Conservation (phyloP, 164 flowering plant genomes). For the Liriodendron chinense region DNA sequence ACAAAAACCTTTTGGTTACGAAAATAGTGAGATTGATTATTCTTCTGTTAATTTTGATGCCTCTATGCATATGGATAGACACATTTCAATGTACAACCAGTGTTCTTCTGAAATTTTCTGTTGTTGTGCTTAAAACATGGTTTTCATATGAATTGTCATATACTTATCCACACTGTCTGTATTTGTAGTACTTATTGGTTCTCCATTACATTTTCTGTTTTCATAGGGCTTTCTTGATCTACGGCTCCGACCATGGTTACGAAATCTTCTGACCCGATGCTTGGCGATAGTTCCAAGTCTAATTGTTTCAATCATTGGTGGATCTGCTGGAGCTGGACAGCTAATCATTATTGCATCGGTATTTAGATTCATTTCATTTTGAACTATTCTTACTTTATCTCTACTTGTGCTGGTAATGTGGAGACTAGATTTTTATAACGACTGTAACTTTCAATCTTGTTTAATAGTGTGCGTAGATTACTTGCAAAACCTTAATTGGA, state of each 20-base stretch:
- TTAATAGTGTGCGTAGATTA: no score
- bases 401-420: not conserved
- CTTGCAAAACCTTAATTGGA: no score
- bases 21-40: not conserved
- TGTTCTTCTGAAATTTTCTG: not conserved
- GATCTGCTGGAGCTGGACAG: constrained; percentile 86
- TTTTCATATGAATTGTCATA: not conserved
- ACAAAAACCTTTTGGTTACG: not conserved
- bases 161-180: not conserved
- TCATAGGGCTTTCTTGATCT: constrained; percentile 83
- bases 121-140: not conserved
- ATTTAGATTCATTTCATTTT: not conserved
- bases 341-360: constrained; percentile 92
- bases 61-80: no score
- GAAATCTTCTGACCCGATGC: constrained; percentile 78
- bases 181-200: not conserved
- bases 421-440: not conserved
- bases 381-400: not conserved
- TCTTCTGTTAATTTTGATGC: no score
- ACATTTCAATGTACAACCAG: no score
- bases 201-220: not conserved
- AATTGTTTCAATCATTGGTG: constrained; percentile 82
- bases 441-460: not conserved
- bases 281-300: constrained; percentile 93
- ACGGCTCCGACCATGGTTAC: constrained; percentile 75